These are phyloP conservation scores for Leptodermis oblonga DNA, from an alignment of 257 asterid genomes.

Conservation along the genomic window DNA sequence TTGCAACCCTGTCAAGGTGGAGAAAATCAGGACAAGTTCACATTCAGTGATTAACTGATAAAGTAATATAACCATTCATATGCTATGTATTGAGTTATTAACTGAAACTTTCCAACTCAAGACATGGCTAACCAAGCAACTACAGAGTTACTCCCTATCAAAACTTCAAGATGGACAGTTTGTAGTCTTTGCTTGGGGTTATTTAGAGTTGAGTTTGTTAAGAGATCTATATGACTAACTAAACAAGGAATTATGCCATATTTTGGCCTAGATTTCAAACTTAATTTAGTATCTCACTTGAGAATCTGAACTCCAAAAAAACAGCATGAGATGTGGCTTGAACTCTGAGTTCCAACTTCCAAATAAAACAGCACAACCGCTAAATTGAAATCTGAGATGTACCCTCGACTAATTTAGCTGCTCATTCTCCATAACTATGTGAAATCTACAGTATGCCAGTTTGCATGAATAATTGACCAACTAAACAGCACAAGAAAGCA, in stretches of 20 bases:
- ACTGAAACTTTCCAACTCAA: neutral
- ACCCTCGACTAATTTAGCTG: neutral
- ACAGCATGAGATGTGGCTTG: no score
- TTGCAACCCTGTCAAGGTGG: conserved; percentile 69
- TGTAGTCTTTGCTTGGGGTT: neutral
- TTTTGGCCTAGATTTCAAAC: neutral
- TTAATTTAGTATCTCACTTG: neutral
- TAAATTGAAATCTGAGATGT: neutral
- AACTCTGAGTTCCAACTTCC: no score
- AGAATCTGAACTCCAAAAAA: neutral
- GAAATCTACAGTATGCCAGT: neutral
- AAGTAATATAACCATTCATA: neutral
- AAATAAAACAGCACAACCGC: neutral
- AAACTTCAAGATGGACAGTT: neutral
- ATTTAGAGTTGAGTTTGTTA: neutral
- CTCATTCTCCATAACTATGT: neutral
- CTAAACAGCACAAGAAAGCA: neutral
- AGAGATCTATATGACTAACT: neutral
- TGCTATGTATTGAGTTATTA: neutral
- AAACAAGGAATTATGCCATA: neutral
- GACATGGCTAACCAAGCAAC: neutral
- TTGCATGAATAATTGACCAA: neutral
- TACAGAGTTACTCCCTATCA: neutral
- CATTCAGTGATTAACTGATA: neutral
- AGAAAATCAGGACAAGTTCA: conserved; percentile 6